These are phyloP conservation scores for Phytophthora pistaciae DNA, from an alignment of 352 stramenopile species.

Conservation along the genomic window DNA sequence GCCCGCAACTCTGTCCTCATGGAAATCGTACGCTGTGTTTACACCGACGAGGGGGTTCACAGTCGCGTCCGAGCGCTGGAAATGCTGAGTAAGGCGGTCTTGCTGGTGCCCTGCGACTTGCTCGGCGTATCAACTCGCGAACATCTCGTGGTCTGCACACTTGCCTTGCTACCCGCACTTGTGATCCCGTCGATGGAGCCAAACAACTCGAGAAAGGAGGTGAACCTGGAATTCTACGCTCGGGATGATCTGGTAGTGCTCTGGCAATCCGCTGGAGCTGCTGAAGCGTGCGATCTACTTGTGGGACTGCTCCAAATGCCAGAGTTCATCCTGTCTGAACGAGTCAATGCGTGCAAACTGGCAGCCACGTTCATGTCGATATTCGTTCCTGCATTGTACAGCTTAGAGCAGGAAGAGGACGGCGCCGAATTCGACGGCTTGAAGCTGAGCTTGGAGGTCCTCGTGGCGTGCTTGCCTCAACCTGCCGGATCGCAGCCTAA, in stretches of 20 bases:
- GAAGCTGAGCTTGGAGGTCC: constrained; percentile 30
- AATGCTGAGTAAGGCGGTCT: constrained; percentile 22
- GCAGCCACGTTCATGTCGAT: constrained; percentile 17
- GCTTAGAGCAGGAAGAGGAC: constrained; percentile 15
- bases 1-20: constrained; percentile 57
- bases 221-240: background rate
- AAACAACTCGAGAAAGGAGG: constrained; percentile 5
- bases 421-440: constrained; percentile 22
- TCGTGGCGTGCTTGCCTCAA: constrained; percentile 42
- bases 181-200: background rate
- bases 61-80: constrained; percentile 30
- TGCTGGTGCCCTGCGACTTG: constrained; percentile 43
- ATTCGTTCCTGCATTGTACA: constrained; percentile 30
- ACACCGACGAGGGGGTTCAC: constrained; percentile 15
- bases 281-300: constrained; percentile 11
- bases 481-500: constrained; percentile 3
- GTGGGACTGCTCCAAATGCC: constrained; percentile 16
- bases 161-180: constrained; percentile 48
- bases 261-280: constrained; percentile 11
- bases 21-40: constrained; percentile 51
- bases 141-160: constrained; percentile 55
- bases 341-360: constrained; percentile 2
- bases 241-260: constrained; percentile 31
- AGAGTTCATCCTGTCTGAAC: constrained; percentile 3
- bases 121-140: constrained; percentile 44